A percentile compares a stretch with the other conserved stretches of the same genome.
phyloP scores from a whole-genome alignment of 768 basidiomycete genomes.

The Tulasnella sp. region DNA sequence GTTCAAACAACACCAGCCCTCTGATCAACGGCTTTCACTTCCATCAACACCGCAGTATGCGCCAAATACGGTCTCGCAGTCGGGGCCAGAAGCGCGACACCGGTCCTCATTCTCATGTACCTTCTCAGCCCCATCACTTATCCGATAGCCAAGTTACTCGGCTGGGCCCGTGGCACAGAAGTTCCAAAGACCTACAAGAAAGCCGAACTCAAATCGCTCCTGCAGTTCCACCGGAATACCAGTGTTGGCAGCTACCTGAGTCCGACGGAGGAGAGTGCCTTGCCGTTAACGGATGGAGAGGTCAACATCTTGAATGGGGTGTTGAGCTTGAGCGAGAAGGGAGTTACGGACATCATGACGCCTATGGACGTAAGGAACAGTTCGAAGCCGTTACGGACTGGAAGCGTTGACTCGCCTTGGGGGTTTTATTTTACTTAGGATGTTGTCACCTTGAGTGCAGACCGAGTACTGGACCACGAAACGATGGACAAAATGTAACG shows the following conservation, averaged over 20 bases:
- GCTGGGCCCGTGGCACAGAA: slow-evolving; percentile 68
- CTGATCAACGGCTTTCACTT: neutral
- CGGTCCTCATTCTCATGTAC: slow-evolving; percentile 72
- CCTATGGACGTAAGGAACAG: slow-evolving; percentile 53
- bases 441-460: slow-evolving; percentile 71
- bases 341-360: slow-evolving; percentile 72
- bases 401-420: neutral
- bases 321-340: slow-evolving; percentile 30
- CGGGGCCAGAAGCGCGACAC: slow-evolving; percentile 71
- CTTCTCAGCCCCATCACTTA: slow-evolving; percentile 70
- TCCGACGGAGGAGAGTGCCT: neutral
- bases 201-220: slow-evolving; percentile 29
- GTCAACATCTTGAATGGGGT: slow-evolving; percentile 30
- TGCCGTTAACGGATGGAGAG: slow-evolving; percentile 30
- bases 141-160: slow-evolving; percentile 67
- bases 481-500: slow-evolving; percentile 72
- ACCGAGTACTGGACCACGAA: slow-evolving; percentile 72
- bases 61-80: slow-evolving; percentile 72
- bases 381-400: neutral
- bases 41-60: slow-evolving; percentile 7
- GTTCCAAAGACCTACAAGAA: slow-evolving; percentile 39
- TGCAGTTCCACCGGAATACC: slow-evolving; percentile 28
- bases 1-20: neutral
- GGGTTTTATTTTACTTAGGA: slow-evolving; percentile 48
- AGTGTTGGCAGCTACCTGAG: slow-evolving; percentile 1